Base-by-base conservation (phyloP, 345 rosid genomes). In the Cardamine chenopodiifolia region DNA sequence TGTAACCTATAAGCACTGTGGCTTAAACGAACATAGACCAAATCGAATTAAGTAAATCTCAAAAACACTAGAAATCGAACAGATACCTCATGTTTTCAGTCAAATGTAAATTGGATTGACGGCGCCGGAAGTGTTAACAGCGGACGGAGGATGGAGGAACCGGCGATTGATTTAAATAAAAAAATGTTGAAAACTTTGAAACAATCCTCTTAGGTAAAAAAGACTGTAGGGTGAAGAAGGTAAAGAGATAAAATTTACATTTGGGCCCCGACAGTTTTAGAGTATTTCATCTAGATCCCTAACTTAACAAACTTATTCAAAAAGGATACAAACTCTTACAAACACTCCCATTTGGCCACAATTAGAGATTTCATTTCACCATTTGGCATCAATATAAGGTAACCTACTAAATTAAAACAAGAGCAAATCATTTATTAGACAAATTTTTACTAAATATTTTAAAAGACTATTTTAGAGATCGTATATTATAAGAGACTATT, bases 31-130 rank as follows among this genome's bases (percentile, higher is more conserved):
- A 56, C 42, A 39, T 58, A 59, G 39, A 59, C 68, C 31, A 61
- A 22, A 68, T 12, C 32, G 25, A 47, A 47, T 35, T 65, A 5
- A 22, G n/a, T 37, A 26, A 58, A 48, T 25, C 17, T 50, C 2
- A 14, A 63, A 44, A 58, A 62, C 17, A 52, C 25, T 47, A 66
- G 55, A 59, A 58, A 59, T 28, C 28, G 26, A 67, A 59, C 20
- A 37, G 8, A 1, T 70, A 77, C 80, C 80, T 77, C 80, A 77
- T 77, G 60, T 28, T 70, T 44, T 47, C 26, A 66, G 54, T 1
- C 7, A 66, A 57, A 28, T 31, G 13, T 3, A 14, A 35, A 2
- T 59, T 49, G 61, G 19, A 61, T 25, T 1, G 32, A 64, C 4
- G 55, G 39, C 5, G 69, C 19, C 64, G 64, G 53, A 37, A 74